Evolutionary conservation across 1,284 basidiomycete species (phyloP).

Genomic region (Irpex lacteus): DNA sequence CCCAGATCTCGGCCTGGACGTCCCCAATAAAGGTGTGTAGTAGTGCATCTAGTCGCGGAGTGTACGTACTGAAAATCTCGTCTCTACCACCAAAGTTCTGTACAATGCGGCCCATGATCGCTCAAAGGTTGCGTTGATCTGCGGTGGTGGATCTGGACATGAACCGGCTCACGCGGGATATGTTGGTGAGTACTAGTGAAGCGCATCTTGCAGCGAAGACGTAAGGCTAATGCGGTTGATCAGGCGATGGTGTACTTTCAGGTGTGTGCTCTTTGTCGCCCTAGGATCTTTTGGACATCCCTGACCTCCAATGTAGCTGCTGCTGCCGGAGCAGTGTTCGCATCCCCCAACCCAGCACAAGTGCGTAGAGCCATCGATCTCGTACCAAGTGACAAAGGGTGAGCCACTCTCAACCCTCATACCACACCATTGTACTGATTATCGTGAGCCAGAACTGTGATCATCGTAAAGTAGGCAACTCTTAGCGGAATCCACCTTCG

Average conservation of each 20-base stretch:
- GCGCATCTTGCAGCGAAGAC: neutral
- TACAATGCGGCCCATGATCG: constrained; percentile 54
- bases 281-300: neutral
- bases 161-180: constrained; percentile 87
- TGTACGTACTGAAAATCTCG: neutral
- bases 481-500: neutral
- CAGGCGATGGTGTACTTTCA: constrained; percentile 77
- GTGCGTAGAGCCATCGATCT: constrained; percentile 79
- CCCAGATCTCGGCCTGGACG: constrained; percentile 67
- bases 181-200: constrained; percentile 58
- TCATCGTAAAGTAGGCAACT: constrained; percentile 75
- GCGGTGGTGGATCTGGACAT: constrained; percentile 90
- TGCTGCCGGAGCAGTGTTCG: constrained; percentile 86
- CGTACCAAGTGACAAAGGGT: constrained; percentile 78
- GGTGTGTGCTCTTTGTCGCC: constrained; percentile 37
- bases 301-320: constrained; percentile 48
- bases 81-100: constrained; percentile 48
- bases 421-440: constrained; percentile 2
- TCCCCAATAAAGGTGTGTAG: constrained; percentile 55
- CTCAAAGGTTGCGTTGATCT: constrained; percentile 78
- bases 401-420: constrained; percentile 19
- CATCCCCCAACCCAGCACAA: constrained; percentile 84
- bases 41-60: neutral
- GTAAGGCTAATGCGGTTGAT: neutral
- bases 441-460: constrained; percentile 55